Evolutionary conservation across 306 rosid genomes (phyloP).

Genomic region (Betula pendula): DNA sequence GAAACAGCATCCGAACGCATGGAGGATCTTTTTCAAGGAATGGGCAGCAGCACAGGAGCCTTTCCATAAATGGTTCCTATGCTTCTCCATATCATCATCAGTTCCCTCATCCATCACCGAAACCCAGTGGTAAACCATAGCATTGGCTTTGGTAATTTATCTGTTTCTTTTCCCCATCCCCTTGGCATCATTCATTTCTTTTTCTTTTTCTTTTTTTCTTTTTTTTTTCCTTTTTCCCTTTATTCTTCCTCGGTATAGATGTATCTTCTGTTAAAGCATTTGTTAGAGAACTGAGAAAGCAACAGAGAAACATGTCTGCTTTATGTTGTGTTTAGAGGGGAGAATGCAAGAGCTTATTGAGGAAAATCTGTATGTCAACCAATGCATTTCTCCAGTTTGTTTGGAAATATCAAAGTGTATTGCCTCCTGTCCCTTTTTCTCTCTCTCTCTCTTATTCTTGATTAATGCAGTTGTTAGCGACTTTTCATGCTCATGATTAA

Average conservation of each 20-base stretch:
- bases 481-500: constrained; percentile 4
- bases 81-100: constrained; percentile 93
- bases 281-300: constrained; percentile 56
- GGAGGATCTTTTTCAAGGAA: constrained; percentile 62
- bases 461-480: constrained; percentile 9
- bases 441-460: constrained; percentile 26
- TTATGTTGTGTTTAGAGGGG: constrained; percentile 50
- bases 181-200: constrained; percentile 20
- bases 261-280: constrained; percentile 51
- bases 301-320: constrained; percentile 49
- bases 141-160: constrained; percentile 37
- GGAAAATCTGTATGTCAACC: constrained; percentile 34
- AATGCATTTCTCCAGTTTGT: constrained; percentile 37
- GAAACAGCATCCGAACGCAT: constrained; percentile 54
- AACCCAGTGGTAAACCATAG: constrained; percentile 74
- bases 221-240: not conserved
- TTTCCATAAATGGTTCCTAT: constrained; percentile 68
- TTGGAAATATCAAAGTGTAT: constrained; percentile 40
- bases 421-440: constrained; percentile 3
- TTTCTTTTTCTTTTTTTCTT: not conserved
- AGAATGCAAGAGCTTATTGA: constrained; percentile 42
- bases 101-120: constrained; percentile 81
- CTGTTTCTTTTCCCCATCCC: constrained; percentile 34
- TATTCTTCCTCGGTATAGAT: constrained; percentile 38
- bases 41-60: constrained; percentile 76